These are phyloP conservation scores for Pachyrhizus erosus DNA, from an alignment of 306 rosid species.

Conservation along the genomic window DNA sequence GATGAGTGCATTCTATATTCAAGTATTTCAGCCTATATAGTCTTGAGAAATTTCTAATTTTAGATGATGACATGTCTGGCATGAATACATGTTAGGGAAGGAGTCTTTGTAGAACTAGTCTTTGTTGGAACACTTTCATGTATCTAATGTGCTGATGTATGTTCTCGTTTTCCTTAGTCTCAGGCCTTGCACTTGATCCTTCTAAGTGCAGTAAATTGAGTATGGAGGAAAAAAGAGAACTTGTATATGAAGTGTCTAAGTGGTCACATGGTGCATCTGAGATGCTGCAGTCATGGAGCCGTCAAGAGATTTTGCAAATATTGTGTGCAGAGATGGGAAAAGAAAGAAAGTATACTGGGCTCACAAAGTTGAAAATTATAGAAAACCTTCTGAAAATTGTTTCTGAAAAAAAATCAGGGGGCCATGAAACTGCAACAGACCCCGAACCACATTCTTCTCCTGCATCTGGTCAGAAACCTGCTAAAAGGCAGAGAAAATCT, in stretches of 20 bases:
- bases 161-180: conserved; percentile 36
- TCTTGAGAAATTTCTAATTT: conserved; percentile 22
- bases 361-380: conserved; percentile 91
- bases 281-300: conserved; percentile 92
- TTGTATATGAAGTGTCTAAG: conserved; percentile 84
- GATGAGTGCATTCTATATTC: conserved; percentile 37
- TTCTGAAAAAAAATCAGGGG: conserved; percentile 80
- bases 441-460: conserved; percentile 66
- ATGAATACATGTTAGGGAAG: conserved; percentile 23
- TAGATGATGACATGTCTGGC: conserved; percentile 34
- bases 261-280: conserved; percentile 83
- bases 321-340: conserved; percentile 98
- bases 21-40: conserved; percentile 20
- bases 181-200: conserved; percentile 67
- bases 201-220: conserved; percentile 71
- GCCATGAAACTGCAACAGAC: conserved; percentile 51
- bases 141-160: conserved; percentile 31
- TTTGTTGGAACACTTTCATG: conserved; percentile 16
- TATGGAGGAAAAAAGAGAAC: conserved; percentile 86
- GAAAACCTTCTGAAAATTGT: conserved; percentile 90
- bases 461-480: conserved; percentile 65
- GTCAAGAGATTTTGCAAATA: conserved; percentile 92
- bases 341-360: conserved; percentile 97
- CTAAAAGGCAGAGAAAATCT: conserved; percentile 89
- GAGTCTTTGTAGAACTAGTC: conserved; percentile 37